Evolutionary conservation across 768 basidiomycete genomes (phyloP).

Genomic region (Favolaschia claudopus): DNA sequence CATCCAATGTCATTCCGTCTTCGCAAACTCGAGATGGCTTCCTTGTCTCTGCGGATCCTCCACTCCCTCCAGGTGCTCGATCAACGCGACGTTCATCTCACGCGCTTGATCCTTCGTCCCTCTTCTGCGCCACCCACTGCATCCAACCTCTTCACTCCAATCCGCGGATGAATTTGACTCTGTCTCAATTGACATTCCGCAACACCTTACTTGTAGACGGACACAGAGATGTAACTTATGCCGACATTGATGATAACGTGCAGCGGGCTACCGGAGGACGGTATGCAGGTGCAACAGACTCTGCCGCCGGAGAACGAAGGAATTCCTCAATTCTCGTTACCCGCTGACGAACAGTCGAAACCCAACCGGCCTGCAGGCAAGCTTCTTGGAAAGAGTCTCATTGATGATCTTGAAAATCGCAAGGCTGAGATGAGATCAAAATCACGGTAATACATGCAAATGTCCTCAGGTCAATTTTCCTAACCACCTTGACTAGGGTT

Average conservation of each 20-base stretch:
- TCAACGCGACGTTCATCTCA: slow-evolving; percentile 59
- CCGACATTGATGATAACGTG: slow-evolving; percentile 65
- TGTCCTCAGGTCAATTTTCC: neutral
- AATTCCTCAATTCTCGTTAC: slow-evolving; percentile 34
- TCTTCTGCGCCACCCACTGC: slow-evolving; percentile 49
- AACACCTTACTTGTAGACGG: slow-evolving; percentile 79
- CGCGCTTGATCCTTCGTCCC: slow-evolving; percentile 40
- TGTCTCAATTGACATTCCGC: slow-evolving; percentile 88
- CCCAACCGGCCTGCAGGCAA: slow-evolving; percentile 74
- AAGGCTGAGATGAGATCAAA: slow-evolving; percentile 85
- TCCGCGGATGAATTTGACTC: slow-evolving; percentile 72
- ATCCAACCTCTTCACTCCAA: slow-evolving; percentile 80
- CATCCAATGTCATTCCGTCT: slow-evolving; percentile 40
- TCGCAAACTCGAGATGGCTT: slow-evolving; percentile 62
- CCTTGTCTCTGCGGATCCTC: slow-evolving; percentile 70
- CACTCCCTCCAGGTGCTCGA: slow-evolving; percentile 78
- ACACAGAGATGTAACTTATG: slow-evolving; percentile 66
- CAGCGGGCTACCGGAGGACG: slow-evolving; percentile 80
- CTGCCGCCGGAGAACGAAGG: slow-evolving; percentile 45
- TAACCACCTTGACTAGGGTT: slow-evolving; percentile 56
- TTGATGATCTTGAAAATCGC: slow-evolving; percentile 86
- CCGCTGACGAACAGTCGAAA: slow-evolving; percentile 42
- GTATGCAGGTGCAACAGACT: slow-evolving; percentile 73
- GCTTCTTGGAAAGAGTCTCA: slow-evolving; percentile 86
- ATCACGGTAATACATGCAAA: slow-evolving; percentile 66